Percentiles rank a stretch among this genome's conserved stretches.
These are phyloP conservation scores for Aphanomyces invadans DNA, from an alignment of 352 stramenopile genomes.

Conservation along the genomic window DNA sequence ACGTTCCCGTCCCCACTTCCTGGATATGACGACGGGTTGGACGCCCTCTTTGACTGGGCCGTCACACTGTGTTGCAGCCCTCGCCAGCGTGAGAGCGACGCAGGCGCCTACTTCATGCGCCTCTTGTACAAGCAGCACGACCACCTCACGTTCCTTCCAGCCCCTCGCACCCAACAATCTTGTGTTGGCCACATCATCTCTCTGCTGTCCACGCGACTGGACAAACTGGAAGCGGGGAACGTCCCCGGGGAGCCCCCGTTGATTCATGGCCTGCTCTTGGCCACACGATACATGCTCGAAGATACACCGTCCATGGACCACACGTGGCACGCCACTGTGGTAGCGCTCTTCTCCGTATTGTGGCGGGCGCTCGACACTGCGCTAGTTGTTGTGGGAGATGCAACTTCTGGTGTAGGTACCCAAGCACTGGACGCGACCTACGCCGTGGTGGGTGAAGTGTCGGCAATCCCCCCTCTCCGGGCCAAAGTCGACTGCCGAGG, in stretches of 20 bases:
- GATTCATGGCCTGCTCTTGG: constrained; percentile 68
- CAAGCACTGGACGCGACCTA: constrained; percentile 55
- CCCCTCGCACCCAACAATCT: constrained; percentile 19
- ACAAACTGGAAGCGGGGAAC: neutral
- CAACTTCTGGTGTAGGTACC: constrained; percentile 53
- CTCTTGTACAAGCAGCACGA: constrained; percentile 61
- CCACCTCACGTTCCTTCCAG: constrained; percentile 36
- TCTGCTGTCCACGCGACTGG: neutral
- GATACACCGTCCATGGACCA: constrained; percentile 30
- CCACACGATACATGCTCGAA: constrained; percentile 69
- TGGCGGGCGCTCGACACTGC: constrained; percentile 55
- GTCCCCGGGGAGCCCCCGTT: constrained; percentile 49
- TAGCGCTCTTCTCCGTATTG: constrained; percentile 43
- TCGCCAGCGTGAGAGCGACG: constrained; percentile 75
- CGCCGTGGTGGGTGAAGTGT: constrained; percentile 58
- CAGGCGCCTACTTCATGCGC: constrained; percentile 77
- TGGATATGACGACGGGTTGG: constrained; percentile 47
- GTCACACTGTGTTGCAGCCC: constrained; percentile 61
- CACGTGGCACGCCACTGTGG: constrained; percentile 44
- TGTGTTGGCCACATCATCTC: constrained; percentile 7
- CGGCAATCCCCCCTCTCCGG: constrained; percentile 37
- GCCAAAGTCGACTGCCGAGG: constrained; percentile 68
- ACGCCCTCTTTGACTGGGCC: constrained; percentile 54
- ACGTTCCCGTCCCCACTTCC: constrained; percentile 51
- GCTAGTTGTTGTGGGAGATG: constrained; percentile 63